Percentiles rank a stretch among this genome's conserved stretches.
phyloP scores from a whole-genome alignment of 2,329 filamentous ascomycete genomes.

The Monilinia vaccinii-corymbosi region DNA sequence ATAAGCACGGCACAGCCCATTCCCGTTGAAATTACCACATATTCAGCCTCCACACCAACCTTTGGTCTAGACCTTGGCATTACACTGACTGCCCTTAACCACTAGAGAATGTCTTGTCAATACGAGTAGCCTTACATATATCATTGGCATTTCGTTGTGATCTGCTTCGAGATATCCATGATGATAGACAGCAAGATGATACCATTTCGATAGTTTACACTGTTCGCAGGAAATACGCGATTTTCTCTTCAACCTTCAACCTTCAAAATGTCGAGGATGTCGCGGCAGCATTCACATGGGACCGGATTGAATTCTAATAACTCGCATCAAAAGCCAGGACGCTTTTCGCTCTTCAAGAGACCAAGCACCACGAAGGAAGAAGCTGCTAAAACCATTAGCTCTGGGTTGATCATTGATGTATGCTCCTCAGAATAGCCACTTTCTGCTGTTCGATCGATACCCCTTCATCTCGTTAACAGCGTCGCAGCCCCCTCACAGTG shows the following conservation, averaged over 20 bases:
- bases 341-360: constrained; percentile 6
- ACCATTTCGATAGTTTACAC: not conserved
- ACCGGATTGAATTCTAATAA: not conserved
- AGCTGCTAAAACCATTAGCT: not conserved
- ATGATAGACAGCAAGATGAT: not conserved
- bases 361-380: not conserved
- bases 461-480: constrained; percentile 4
- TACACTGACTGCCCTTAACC: constrained; percentile 1
- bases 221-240: not conserved
- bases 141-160: not conserved
- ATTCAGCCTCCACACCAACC: not conserved
- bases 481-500: constrained; percentile 14
- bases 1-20: not conserved
- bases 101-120: constrained; percentile 3
- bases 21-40: not conserved
- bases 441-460: not conserved
- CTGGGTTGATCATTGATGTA: not conserved
- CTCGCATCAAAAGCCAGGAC: not conserved
- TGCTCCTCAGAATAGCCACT: not conserved
- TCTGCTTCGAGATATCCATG: not conserved
- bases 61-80: constrained; percentile 1
- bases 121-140: not conserved
- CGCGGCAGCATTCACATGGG: not conserved
- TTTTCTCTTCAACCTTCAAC: not conserved
- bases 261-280: constrained; percentile 6